Evolutionary conservation across 2,329 filamentous ascomycete genomes (phyloP).

Genomic region (Paecilomyces sp.): DNA sequence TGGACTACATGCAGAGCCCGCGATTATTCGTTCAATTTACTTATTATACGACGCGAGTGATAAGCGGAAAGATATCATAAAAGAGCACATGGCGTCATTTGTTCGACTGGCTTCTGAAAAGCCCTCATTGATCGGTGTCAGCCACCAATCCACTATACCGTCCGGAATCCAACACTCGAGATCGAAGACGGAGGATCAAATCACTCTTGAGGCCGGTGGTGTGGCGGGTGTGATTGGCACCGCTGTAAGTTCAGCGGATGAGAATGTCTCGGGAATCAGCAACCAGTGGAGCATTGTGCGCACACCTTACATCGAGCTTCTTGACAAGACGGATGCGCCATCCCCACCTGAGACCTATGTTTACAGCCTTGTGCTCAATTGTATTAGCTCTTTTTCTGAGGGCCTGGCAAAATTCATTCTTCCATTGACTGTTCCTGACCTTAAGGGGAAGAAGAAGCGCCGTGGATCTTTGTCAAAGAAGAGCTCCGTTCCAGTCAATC

Average conservation of each 20-base stretch:
- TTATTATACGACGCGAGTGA: constrained; percentile 68
- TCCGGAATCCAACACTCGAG: constrained; percentile 51
- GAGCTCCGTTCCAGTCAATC: constrained; percentile 62
- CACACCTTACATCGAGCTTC: constrained; percentile 83
- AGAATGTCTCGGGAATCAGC: constrained; percentile 69
- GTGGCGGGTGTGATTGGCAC: constrained; percentile 80
- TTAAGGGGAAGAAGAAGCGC: constrained; percentile 43
- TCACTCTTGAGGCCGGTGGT: constrained; percentile 81
- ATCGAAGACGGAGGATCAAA: constrained; percentile 64
- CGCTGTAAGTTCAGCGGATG: constrained; percentile 58
- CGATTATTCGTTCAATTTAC: constrained; percentile 72
- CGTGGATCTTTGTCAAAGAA: constrained; percentile 18
- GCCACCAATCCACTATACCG: constrained; percentile 81
- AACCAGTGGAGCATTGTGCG: constrained; percentile 84
- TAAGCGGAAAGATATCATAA: constrained; percentile 67
- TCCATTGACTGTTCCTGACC: constrained; percentile 78
- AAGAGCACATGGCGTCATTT: constrained; percentile 76
- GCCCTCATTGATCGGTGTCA: constrained; percentile 77
- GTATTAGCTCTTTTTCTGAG: constrained; percentile 84
- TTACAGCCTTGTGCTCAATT: constrained; percentile 81
- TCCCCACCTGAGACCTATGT: constrained; percentile 84
- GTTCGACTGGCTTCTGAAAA: constrained; percentile 92
- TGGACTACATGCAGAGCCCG: constrained; percentile 74
- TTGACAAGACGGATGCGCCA: constrained; percentile 86
- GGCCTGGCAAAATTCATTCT: constrained; percentile 89